Base-by-base conservation (phyloP, 2,329 filamentous ascomycete genomes). In the Paracoccidioides brasiliensis region DNA sequence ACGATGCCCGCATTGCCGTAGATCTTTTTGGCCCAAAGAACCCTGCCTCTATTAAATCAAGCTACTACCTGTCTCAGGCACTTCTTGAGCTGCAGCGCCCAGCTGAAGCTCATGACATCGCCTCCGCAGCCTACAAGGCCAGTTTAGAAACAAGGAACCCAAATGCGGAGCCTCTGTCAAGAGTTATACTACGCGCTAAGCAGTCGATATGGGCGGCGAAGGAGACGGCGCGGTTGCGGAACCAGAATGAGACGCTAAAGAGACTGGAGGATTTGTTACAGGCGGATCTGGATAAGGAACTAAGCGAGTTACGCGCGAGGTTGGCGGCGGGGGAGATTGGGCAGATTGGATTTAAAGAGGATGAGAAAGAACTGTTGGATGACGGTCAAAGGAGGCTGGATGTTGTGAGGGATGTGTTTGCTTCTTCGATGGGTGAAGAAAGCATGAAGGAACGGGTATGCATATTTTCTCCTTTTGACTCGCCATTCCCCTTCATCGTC, bases 21-120 rank as follows among this genome's bases (percentile, higher is more conserved):
- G 78, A 82, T 57, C 77, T 94, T 5, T 75, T 81, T 63, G 71
- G 69, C 4, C 57, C 62, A 8, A 72, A 74, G 59, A 69, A 68
- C 33, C 75, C 78, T 22, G 72, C 73, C 48, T 83, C 80, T 63
- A 84, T 94, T 74, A 97, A 97, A 72, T 89, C 87, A 6, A 81
- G 83, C 65, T 94, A 86, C 70, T 88, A 90, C 67, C 80, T 95
- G 32, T 84, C 88, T 3, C 86, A 95, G 70, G 89, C 90, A 0
- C 83, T 94, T 61, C 76, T 95, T n/a, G 79, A 79, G 0, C 77
- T 95, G 1, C 76, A 81, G 52, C 81, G 86, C 61, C 84, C 82
- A 40, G 82, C 88, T 57, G 85, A 85, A 64, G 90, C 90, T 0
- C 78, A 94, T 12, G 71, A 76, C 0, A 82, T 81, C 56, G 88